Base-by-base conservation (phyloP, 2,329 filamentous ascomycete genomes). In the Aciculosporium take region DNA sequence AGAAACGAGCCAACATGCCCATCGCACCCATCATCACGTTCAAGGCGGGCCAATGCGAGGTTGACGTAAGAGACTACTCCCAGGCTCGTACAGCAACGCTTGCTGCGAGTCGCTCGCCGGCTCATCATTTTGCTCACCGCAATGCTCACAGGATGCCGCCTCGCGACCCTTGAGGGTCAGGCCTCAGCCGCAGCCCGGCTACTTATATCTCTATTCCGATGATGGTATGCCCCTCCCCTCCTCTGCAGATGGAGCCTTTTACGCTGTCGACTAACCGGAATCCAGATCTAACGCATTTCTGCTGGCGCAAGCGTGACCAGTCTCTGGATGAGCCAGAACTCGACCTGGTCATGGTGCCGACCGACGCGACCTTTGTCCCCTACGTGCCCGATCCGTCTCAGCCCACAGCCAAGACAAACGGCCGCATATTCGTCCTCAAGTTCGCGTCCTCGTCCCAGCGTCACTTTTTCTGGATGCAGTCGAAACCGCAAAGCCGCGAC, bases 391-490 rank as follows among this genome's bases (percentile, higher is more conserved):
- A 68, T 41, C 64, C 69, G 45, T 67, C 70, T 13, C 68, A 76
- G 49, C 66, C 71, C 1, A 67, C 70, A 13, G 66, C 74, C 43
- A 76, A 84, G 56, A 81, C 81, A 35, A 87, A 93, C 57, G 93
- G 88, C 50, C 85, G 91, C 53, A 80, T 98, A 59, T 95, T 88
- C 60, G 80, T 84, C 44, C 78, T 98, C 56, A 95, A 94, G 63
- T 98, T 98, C 67, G 76, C 74, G 24, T 95, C 88, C 10, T 94
- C 86, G 48, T 91, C 87, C 44, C 81, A 93, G 62, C 79, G 88
- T 55, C 74, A 96, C 63, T 72, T 95, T 45, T 98, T 96, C 69
- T 98, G 89, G 88, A 69, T 98, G 56, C 91, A 98, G 65, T 91
- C 86, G 24, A 88, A 88, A 63, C 74, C 81, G 25, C 87, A 95